Percentiles rank a stretch among this genome's conserved stretches.
These are phyloP conservation scores for Saccharomyces jurei DNA, from an alignment of 805 yeast genomes.

Conservation along the genomic window DNA sequence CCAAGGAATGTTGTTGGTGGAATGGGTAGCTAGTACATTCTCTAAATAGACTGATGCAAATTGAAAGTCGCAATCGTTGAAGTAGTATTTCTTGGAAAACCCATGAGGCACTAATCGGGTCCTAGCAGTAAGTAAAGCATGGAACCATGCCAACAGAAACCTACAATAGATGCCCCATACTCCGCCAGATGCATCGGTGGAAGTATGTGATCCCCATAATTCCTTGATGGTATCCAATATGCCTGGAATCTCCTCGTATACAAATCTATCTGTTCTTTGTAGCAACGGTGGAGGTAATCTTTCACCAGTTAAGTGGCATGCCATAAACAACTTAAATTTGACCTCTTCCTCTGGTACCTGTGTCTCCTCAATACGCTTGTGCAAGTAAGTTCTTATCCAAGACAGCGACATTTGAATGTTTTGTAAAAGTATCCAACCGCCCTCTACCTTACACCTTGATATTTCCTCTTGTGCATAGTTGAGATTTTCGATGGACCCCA, in stretches of 20 bases:
- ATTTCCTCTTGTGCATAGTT: slow-evolving; percentile 51
- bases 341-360: slow-evolving; percentile 5
- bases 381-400: slow-evolving; percentile 48
- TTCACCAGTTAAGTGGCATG: slow-evolving; percentile 43
- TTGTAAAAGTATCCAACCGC: slow-evolving; percentile 70
- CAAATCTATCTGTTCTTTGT: slow-evolving; percentile 42
- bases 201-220: slow-evolving; percentile 23
- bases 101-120: slow-evolving; percentile 55
- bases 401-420: slow-evolving; percentile 65
- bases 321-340: slow-evolving; percentile 52
- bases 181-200: slow-evolving; percentile 19
- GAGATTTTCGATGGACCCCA: slow-evolving; percentile 68
- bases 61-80: slow-evolving; percentile 64
- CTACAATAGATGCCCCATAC: slow-evolving; percentile 32
- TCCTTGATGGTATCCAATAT: slow-evolving; percentile 16
- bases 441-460: slow-evolving; percentile 36
- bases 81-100: slow-evolving; percentile 53
- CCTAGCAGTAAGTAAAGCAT: slow-evolving; percentile 53
- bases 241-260: slow-evolving; percentile 58
- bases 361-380: slow-evolving; percentile 38
- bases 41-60: slow-evolving; percentile 40
- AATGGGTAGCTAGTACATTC: slow-evolving; percentile 9
- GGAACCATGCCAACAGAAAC: slow-evolving; percentile 62
- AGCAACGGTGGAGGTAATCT: slow-evolving; percentile 52
- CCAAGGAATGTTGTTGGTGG: not conserved